Evolutionary conservation across 192 early-diverging fungal species (phyloP).

Genomic region (Backusella liffmaniae): DNA sequence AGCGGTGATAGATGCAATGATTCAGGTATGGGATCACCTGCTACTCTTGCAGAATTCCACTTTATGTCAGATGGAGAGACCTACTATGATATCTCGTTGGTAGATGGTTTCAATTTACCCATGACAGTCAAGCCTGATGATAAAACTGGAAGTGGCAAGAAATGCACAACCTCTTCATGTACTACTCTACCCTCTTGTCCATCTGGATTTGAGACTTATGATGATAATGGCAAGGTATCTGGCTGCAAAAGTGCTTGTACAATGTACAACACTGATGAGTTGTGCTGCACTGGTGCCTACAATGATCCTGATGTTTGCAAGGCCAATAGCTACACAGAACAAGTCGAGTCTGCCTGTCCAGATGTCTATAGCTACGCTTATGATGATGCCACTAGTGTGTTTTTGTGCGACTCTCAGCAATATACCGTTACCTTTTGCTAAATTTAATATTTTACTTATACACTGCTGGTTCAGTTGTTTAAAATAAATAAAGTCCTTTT

Average conservation of each 20-base stretch:
- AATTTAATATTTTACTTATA: neutral
- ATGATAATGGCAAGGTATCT: slow-evolving; percentile 19
- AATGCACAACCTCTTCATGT: slow-evolving; percentile 18
- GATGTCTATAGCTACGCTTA: slow-evolving; percentile 33
- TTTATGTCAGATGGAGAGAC: slow-evolving; percentile 8
- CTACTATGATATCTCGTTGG: slow-evolving; percentile 35
- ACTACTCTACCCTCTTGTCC: slow-evolving; percentile 25
- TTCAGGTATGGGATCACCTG: slow-evolving; percentile 29
- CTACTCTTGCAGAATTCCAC: slow-evolving; percentile 34
- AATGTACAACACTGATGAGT: slow-evolving; percentile 12
- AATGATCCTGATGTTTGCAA: slow-evolving; percentile 15
- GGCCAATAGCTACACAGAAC: slow-evolving; percentile 12
- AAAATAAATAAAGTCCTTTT: neutral
- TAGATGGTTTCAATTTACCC: slow-evolving; percentile 34
- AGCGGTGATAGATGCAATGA: slow-evolving; percentile 10
- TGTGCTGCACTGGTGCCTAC: slow-evolving; percentile 29
- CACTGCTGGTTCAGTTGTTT: neutral
- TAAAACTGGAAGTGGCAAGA: neutral
- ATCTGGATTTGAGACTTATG: slow-evolving; percentile 17
- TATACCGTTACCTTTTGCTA: slow-evolving; percentile 37
- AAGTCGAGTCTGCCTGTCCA: slow-evolving; percentile 18
- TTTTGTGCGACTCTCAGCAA: slow-evolving; percentile 13
- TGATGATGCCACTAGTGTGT: slow-evolving; percentile 34
- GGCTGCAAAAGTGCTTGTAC: slow-evolving; percentile 32
- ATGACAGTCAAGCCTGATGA: slow-evolving; percentile 16